phyloP scores from a whole-genome alignment of 495 filamentous ascomycete genomes.

The Trichoderma erinaceum region DNA sequence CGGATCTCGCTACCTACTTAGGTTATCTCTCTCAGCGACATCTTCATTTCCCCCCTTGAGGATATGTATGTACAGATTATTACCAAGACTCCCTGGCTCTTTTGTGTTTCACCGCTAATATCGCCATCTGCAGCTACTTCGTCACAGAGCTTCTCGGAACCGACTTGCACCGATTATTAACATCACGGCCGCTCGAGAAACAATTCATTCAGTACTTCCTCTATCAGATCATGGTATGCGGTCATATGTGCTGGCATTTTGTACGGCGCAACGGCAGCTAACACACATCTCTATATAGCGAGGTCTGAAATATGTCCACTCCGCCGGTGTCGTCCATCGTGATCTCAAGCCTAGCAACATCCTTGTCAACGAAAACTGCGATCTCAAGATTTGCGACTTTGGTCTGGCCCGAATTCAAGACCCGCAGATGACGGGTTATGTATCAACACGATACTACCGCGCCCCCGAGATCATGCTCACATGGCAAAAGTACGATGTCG shows the following conservation, averaged over 20 bases:
- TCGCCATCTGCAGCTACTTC: slow-evolving; percentile 63
- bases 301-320: slow-evolving; percentile 98
- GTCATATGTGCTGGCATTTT: background rate
- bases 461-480: slow-evolving; percentile 99
- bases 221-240: slow-evolving; percentile 89
- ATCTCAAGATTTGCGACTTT: slow-evolving; percentile 99
- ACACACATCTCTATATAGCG: slow-evolving; percentile 49
- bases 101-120: slow-evolving; percentile 22
- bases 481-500: slow-evolving; percentile 99
- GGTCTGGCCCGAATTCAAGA: slow-evolving; percentile 96
- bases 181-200: slow-evolving; percentile 92
- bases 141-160: slow-evolving; percentile 97
- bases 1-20: slow-evolving; percentile 31
- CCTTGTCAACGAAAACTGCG: slow-evolving; percentile 98
- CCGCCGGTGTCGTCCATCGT: slow-evolving; percentile 93
- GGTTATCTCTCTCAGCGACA: slow-evolving; percentile 98
- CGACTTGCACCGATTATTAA: slow-evolving; percentile 90
- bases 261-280: background rate
- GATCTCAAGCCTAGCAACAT: slow-evolving; percentile 99
- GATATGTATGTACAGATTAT: slow-evolving; percentile 74
- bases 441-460: slow-evolving; percentile 96
- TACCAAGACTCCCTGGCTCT: too few species aligned
- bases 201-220: slow-evolving; percentile 99
- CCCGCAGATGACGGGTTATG: slow-evolving; percentile 99
- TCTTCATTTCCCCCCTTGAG: slow-evolving; percentile 98